Evolutionary conservation across 78 protist genomes (phyloP).

Genomic region (Polysphondylium violaceum): DNA sequence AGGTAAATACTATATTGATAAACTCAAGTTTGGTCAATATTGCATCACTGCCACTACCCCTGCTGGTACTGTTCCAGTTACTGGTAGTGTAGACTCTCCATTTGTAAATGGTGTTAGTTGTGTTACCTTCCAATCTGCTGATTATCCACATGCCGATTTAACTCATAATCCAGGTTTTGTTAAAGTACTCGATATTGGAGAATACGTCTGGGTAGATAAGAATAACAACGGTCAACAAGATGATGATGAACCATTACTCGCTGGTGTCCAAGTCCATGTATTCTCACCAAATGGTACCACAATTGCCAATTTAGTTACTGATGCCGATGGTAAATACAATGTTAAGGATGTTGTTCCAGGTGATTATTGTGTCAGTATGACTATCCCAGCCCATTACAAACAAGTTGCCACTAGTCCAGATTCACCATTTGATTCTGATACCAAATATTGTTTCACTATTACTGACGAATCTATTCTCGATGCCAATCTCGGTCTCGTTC

Average conservation of each 20-base stretch:
- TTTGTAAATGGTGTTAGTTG: neutral
- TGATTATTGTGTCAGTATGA: conserved; percentile 15
- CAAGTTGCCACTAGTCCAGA: neutral
- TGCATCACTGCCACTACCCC: conserved; percentile 3
- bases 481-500: conserved; percentile 30
- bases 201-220: conserved; percentile 18
- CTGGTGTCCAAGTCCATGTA: neutral
- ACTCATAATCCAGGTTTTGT: conserved; percentile 34
- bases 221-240: conserved; percentile 2
- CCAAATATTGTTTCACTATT: conserved; percentile 6
- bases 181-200: neutral
- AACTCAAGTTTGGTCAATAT: neutral
- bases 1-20: conserved; percentile 12
- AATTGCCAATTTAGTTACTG: neutral
- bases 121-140: neutral
- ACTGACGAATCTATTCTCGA: neutral
- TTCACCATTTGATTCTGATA: conserved; percentile 1
- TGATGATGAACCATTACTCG: conserved; percentile 8
- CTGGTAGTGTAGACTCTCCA: neutral
- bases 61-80: neutral
- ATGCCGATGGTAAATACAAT: conserved; percentile 1
- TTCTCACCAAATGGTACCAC: conserved; percentile 18
- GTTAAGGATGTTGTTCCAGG: conserved; percentile 1
- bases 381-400: neutral
- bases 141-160: neutral